Conservation (phyloP, 345 rosid genomes). For the Syzygium oleosum region DNA sequence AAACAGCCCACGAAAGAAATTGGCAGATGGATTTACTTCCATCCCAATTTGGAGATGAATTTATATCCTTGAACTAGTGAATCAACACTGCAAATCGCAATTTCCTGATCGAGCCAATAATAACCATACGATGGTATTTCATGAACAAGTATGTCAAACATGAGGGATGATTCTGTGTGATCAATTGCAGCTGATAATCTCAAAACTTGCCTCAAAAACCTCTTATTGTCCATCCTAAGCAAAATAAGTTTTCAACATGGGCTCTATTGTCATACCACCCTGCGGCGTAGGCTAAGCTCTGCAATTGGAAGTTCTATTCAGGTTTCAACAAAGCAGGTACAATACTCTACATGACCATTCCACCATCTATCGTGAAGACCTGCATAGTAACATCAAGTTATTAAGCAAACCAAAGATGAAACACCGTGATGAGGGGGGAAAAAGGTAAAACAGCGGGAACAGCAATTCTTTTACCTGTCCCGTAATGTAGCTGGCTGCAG, state of each 20-base stretch:
- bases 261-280: not conserved
- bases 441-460: not conserved
- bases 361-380: not conserved
- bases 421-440: not conserved
- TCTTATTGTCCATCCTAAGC: not conserved
- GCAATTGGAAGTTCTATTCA: not conserved
- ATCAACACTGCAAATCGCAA: not conserved
- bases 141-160: not conserved
- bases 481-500: slow-evolving; percentile 84
- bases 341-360: not conserved
- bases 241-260: not conserved
- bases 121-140: not conserved
- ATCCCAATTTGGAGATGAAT: not conserved
- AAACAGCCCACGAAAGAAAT: not conserved
- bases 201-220: not conserved
- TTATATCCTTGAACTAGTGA: not conserved
- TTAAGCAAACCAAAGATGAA: not conserved
- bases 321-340: not conserved
- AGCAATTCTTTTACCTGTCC: slow-evolving; percentile 54
- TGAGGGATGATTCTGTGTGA: not conserved
- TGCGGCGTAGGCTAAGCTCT: not conserved
- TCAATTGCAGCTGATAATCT: not conserved
- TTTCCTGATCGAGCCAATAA: not conserved
- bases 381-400: not conserved
- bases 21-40: not conserved